Base-by-base conservation (phyloP, 1,139 yeast species). In the Nakaseomyces sp. region DNA sequence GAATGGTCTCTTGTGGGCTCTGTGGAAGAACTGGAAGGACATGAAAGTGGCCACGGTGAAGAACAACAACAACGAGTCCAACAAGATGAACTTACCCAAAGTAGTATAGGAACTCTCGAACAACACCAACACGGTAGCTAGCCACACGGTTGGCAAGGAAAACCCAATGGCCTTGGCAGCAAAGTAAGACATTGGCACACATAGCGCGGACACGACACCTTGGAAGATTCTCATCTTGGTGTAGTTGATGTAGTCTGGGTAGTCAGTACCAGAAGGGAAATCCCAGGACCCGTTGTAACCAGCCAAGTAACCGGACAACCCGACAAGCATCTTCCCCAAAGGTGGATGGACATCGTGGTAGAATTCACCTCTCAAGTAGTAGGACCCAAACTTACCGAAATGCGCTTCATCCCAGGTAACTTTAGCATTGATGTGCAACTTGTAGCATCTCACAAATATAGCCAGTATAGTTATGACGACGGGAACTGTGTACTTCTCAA, bases 271-370 rank as follows among this genome's bases (percentile, higher is more conserved):
- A 43, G 94, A 82, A 41, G 88, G 89, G 69, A 93, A 93, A 58
- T 81, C 93, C 81, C 93, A 93, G 2, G 94, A 81, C 32, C 98
- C 98, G 63, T 91, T 85, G 70, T 88, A 91, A 40, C 95, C 95
- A 30, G 96, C 96, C 52, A 93, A 61, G 60, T 83, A 88, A 13
- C 98, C 99, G 12, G 96, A 85, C 36, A 93, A 71, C 1, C 96
- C 99, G 51, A 89, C 89, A 50, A 93, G 74, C 96, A 93, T 88
- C 67, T 93, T 93, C 31, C 97, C 98, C 57, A 93, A 75, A 2
- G 98, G 98, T 43, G 99, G 99, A 65, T 91, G 99, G 47, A 91
- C 98, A 68, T 91, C 99, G 63, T 88, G 96, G 66, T 89, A 89
- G 64, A 88, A 89, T 58, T 88, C 94, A 61, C 86, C 95, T 70